Percentiles rank a stretch among this genome's conserved stretches.
Evolutionary conservation across 2,329 filamentous ascomycete genomes (phyloP).

Genomic region (Massarina eburnea): DNA sequence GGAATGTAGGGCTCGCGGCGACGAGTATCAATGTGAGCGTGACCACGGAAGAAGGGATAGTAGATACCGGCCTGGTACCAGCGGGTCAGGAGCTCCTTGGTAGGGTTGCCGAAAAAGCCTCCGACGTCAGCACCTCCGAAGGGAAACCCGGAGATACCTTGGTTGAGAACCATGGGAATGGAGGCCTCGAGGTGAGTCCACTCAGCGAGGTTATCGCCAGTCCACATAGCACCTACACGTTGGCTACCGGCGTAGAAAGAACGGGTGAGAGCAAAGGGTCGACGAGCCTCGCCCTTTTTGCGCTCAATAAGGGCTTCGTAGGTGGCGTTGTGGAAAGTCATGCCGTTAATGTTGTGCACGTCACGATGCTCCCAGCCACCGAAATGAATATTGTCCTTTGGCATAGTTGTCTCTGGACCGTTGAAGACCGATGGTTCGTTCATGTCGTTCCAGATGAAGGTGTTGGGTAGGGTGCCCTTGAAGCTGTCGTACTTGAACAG

Average conservation of each 20-base stretch:
- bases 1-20: constrained; percentile 90
- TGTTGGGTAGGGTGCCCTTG: constrained; percentile 81
- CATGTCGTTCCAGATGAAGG: constrained; percentile 99
- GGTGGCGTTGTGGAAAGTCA: constrained; percentile 95
- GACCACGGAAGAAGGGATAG: constrained; percentile 97
- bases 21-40: constrained; percentile 95
- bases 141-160: constrained; percentile 89
- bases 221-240: constrained; percentile 95
- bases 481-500: constrained; percentile 88
- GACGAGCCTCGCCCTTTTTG: constrained; percentile 79
- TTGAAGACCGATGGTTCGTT: constrained; percentile 99
- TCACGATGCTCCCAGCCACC: constrained; percentile 96
- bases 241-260: constrained; percentile 92
- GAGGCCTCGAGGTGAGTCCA: constrained; percentile 91
- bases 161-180: constrained; percentile 89
- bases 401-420: constrained; percentile 97
- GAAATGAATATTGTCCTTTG: constrained; percentile 93
- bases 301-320: constrained; percentile 81
- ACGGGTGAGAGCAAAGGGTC: constrained; percentile 90
- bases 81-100: constrained; percentile 83
- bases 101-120: constrained; percentile 96
- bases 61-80: constrained; percentile 98
- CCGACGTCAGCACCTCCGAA: constrained; percentile 95
- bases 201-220: constrained; percentile 90
- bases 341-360: constrained; percentile 90